These are phyloP conservation scores for Sphagnum tenellum DNA, from an alignment of 225 moss, liverwort and hornwort genomes.

Conservation along the genomic window DNA sequence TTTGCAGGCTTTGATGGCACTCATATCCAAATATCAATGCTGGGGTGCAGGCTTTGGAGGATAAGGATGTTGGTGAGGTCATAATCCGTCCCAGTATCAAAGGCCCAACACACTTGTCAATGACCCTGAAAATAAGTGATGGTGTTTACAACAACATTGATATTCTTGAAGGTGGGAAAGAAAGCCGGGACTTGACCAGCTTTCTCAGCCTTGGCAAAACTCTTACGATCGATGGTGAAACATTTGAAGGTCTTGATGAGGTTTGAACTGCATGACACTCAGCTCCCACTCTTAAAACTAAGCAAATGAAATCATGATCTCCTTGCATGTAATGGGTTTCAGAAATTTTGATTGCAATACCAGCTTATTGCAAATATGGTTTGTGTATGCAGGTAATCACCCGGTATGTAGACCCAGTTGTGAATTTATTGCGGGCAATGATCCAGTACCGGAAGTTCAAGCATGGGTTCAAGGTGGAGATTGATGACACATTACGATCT, in stretches of 20 bases:
- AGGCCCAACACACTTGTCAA: slow-evolving; percentile 89
- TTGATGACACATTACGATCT: slow-evolving; percentile 67
- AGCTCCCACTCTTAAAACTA: too few species aligned
- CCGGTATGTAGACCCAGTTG: slow-evolving; percentile 81
- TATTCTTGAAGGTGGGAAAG: slow-evolving; percentile 89
- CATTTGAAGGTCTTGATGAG: slow-evolving; percentile 99
- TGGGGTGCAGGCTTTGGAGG: slow-evolving; percentile 54
- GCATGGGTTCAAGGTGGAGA: slow-evolving; percentile 73
- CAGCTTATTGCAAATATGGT: too few species aligned
- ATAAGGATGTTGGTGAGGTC: slow-evolving; percentile 86
- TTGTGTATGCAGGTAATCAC: slow-evolving; percentile 58
- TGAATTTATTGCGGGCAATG: slow-evolving; percentile 66
- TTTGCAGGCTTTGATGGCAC: too few species aligned
- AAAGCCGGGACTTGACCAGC: slow-evolving; percentile 81
- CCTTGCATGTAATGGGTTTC: too few species aligned
- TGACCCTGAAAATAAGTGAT: slow-evolving; percentile 91
- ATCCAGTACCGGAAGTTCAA: slow-evolving; percentile 82
- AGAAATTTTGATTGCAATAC: too few species aligned
- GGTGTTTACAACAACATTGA: slow-evolving; percentile 87
- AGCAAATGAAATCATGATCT: too few species aligned
- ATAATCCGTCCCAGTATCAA: slow-evolving; percentile 89
- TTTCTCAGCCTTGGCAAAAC: slow-evolving; percentile 93
- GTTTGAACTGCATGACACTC: slow-evolving; percentile 11
- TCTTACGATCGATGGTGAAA: slow-evolving; percentile 85
- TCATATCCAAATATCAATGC: too few species aligned